These are phyloP conservation scores for Stemphylium beticola DNA, from an alignment of 2,329 filamentous ascomycete species.

Conservation along the genomic window DNA sequence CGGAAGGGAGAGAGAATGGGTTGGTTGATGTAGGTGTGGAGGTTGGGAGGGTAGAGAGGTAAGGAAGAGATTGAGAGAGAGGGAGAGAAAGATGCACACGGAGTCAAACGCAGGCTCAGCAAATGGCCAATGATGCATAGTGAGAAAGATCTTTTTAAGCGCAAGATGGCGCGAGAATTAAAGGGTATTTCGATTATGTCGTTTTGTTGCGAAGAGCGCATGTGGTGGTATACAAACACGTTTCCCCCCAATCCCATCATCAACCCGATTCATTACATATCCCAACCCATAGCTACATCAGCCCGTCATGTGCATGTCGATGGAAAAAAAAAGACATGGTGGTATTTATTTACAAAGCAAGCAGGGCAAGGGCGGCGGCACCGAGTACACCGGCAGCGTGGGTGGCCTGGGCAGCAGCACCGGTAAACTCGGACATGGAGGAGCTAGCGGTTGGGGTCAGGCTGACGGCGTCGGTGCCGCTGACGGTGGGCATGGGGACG, in stretches of 20 bases:
- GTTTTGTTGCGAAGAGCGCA: not conserved
- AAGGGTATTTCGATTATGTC: not conserved
- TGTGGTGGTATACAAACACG: not conserved
- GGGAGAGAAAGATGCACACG: no score
- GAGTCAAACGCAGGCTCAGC: no score
- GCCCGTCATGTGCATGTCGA: not conserved
- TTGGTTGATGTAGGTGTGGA: no score
- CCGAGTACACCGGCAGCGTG: slow-evolving; percentile 44
- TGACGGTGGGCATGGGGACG: slow-evolving; percentile 13
- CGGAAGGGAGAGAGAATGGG: no score
- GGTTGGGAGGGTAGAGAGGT: no score
- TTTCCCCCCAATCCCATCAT: not conserved
- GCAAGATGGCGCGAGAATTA: not conserved
- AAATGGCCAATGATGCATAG: no score
- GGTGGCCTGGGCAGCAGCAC: slow-evolving; percentile 42
- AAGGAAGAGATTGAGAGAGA: no score
- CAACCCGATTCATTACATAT: not conserved
- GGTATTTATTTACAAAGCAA: slow-evolving; percentile 41
- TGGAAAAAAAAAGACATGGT: not conserved
- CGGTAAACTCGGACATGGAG: slow-evolving; percentile 37
- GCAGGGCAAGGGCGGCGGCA: slow-evolving; percentile 44
- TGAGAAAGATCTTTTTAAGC: no score
- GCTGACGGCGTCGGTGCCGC: not conserved
- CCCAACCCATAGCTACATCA: not conserved
- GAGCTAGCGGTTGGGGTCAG: slow-evolving; percentile 15